Base-by-base conservation (phyloP, 2,329 filamentous ascomycete genomes). In the Diaporthe vexans region DNA sequence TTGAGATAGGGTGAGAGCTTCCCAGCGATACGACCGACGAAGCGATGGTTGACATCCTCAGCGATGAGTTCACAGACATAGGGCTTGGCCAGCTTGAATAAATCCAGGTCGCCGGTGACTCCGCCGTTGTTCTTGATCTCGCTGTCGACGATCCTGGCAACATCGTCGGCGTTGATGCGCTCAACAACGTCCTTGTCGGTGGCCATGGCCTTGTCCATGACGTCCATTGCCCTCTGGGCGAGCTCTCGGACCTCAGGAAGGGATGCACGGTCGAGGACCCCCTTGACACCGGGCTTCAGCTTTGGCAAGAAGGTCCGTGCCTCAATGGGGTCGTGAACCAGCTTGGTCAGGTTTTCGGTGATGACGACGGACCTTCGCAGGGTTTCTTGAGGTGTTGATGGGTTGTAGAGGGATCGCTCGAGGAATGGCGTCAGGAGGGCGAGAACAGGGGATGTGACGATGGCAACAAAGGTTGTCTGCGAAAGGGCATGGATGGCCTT, bases 401-500 rank as follows among this genome's bases (percentile, higher is more conserved):
- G 97, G 76, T 93, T 96, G 87, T 98, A 98, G 76, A 99, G 90
- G 24, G 95, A 95, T 79, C 97, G 93, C 86, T 98, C 97, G 37
- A 99, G 91, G 78, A 98, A 93, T 59, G 97, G 97, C 1, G 97
- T 99, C 72, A 99, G 90, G 73, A 99, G 91, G 24, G 97, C 97
- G 74, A 99, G 91, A 7, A 98, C 96, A 13, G 97, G 97, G 11
- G 96, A 98, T 17, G 95, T 98, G 79, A 99, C 97, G 77, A 97
- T 90, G 73, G 97, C 95, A 71, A 99, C 97, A 79, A 99, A 99
- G n/a, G 97, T 99, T 15, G 97, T 99, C 86, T 97, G 95, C 5
- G 95, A 98, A 59, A 99, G 89, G 59, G 95, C 97, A 81, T 98
- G 97, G 77, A 99, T 98, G 43, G 97, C 95, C 87, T 98, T 98